Conservation (phyloP, 2,329 filamentous ascomycete species). For the Exophiala viscosa region DNA sequence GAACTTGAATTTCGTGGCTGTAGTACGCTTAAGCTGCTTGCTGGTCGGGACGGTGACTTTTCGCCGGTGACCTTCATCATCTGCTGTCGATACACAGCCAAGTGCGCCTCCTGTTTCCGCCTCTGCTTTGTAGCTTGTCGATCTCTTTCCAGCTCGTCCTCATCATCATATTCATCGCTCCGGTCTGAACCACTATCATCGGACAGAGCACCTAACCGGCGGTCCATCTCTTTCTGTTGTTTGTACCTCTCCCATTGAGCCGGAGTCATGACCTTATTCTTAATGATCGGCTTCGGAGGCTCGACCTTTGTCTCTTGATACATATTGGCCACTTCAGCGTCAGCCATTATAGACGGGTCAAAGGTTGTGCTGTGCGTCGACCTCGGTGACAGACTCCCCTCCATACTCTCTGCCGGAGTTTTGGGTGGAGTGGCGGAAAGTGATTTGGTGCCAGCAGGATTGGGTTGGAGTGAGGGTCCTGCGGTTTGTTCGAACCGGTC, state of each 20-base stretch:
- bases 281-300: slow-evolving; percentile 25
- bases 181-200: slow-evolving; percentile 54
- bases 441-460: slow-evolving; percentile 8
- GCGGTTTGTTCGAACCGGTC: slow-evolving; percentile 7
- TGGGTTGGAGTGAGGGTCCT: slow-evolving; percentile 3
- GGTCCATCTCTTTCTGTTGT: slow-evolving; percentile 64
- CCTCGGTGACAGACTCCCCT: slow-evolving; percentile 11
- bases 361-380: slow-evolving; percentile 27
- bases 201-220: slow-evolving; percentile 47
- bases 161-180: slow-evolving; percentile 66
- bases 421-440: slow-evolving; percentile 11
- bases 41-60: slow-evolving; percentile 53
- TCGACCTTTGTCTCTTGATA: slow-evolving; percentile 40
- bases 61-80: slow-evolving; percentile 97
- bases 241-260: slow-evolving; percentile 80
- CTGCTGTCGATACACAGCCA: slow-evolving; percentile 84
- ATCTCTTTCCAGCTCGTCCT: slow-evolving; percentile 74
- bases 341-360: slow-evolving; percentile 39
- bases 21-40: slow-evolving; percentile 12
- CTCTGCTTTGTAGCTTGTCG: slow-evolving; percentile 71
- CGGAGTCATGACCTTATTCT: slow-evolving; percentile 82
- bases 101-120: slow-evolving; percentile 83
- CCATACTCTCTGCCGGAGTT: background rate
- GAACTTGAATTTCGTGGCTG: slow-evolving; percentile 11
- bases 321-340: slow-evolving; percentile 45